These are phyloP conservation scores for Neurospora sp. DNA, from an alignment of 2,329 filamentous ascomycete species.

Conservation along the genomic window DNA sequence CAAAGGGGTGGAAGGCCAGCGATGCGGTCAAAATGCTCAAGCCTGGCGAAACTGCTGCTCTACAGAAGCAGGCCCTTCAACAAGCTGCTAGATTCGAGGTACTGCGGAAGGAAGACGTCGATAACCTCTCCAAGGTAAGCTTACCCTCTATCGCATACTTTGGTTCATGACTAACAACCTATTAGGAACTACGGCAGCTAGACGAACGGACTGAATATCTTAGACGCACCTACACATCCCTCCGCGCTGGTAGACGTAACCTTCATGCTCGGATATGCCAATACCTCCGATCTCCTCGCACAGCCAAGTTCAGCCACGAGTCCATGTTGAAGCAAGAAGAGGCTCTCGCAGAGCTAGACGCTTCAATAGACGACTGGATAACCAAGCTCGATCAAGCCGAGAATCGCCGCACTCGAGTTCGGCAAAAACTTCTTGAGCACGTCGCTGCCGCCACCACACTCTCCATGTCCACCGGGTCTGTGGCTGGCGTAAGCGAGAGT, in stretches of 20 bases:
- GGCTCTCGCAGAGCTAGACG: conserved; percentile 65
- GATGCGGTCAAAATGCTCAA: conserved; percentile 42
- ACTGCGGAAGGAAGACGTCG: conserved; percentile 52
- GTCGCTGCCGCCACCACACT: conserved; percentile 62
- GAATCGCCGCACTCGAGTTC: conserved; percentile 63
- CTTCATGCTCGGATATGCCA: conserved; percentile 69
- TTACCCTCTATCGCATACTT: background rate
- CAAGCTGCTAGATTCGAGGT: conserved; percentile 57
- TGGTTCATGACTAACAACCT: conserved; percentile 6
- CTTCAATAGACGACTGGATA: conserved; percentile 73
- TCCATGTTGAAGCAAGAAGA: conserved; percentile 73
- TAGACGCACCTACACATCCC: conserved; percentile 63
- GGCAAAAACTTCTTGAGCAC: conserved; percentile 74
- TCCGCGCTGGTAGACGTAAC: conserved; percentile 66
- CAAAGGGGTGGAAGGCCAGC: conserved; percentile 43
- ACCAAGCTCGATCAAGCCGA: conserved; percentile 72
- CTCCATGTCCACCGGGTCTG: conserved; percentile 20
- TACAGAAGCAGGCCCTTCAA: conserved; percentile 52
- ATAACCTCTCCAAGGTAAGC: conserved; percentile 52
- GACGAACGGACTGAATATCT: conserved; percentile 73
- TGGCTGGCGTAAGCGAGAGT: conserved; percentile 28
- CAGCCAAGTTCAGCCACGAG: conserved; percentile 63
- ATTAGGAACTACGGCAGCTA: conserved; percentile 61
- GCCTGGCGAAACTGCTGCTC: conserved; percentile 35
- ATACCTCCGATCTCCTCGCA: conserved; percentile 62